These are phyloP conservation scores for Gastrolobium bilobum DNA, from an alignment of 306 rosid species.

Conservation along the genomic window DNA sequence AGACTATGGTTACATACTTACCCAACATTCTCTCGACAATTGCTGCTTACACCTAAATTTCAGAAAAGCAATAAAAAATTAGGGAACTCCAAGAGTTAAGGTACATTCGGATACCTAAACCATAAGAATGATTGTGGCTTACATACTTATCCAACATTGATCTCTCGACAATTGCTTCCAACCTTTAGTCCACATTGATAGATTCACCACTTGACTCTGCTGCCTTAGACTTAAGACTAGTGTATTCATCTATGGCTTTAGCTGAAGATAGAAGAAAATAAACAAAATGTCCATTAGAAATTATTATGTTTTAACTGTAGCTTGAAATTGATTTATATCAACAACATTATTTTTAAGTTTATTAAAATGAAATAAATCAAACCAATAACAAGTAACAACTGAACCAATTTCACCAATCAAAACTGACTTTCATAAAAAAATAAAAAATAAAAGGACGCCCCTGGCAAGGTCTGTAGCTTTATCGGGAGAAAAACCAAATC, in stretches of 20 bases:
- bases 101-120: too few relatives aligned
- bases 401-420: neutral
- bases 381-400: neutral
- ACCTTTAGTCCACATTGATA: too few relatives aligned
- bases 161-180: too few relatives aligned
- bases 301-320: neutral
- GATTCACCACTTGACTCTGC: too few relatives aligned
- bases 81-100: too few relatives aligned
- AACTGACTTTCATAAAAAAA: neutral
- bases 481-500: neutral
- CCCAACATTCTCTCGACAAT: conserved; percentile 91
- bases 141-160: too few relatives aligned
- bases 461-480: neutral
- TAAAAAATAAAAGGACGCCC: neutral
- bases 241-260: conserved; percentile 86
- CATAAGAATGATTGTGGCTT: too few relatives aligned
- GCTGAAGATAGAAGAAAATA: conserved; percentile 61
- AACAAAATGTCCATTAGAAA: conserved; percentile 1
- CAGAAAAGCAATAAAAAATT: too few relatives aligned
- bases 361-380: too few relatives aligned
- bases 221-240: conserved; percentile 53
- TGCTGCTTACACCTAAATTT: too few relatives aligned
- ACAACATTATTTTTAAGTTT: too few relatives aligned
- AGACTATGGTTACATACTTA: conserved; percentile 62
- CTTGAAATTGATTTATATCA: too few relatives aligned